Conservation (phyloP, 2,329 filamentous ascomycete genomes). For the Paramyrothecium sp. region DNA sequence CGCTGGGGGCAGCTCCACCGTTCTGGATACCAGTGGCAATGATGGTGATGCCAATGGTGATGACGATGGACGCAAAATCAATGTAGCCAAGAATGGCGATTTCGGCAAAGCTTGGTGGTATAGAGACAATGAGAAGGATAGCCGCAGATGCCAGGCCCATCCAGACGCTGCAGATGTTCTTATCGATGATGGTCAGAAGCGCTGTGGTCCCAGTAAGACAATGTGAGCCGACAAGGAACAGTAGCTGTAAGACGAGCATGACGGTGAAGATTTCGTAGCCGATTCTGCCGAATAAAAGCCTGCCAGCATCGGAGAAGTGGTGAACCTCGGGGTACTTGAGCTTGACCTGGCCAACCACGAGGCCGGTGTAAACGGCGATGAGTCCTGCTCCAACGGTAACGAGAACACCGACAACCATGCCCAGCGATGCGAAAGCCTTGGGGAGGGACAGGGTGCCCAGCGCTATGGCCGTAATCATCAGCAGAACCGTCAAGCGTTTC, state of each 20-base stretch:
- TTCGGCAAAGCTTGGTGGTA: slow-evolving; percentile 41
- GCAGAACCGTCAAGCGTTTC: slow-evolving; percentile 21
- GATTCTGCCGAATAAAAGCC: slow-evolving; percentile 54
- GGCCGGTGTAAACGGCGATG: slow-evolving; percentile 38
- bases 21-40: slow-evolving; percentile 52
- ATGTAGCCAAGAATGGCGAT: slow-evolving; percentile 32
- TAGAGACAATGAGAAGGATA: slow-evolving; percentile 34
- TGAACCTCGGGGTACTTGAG: slow-evolving; percentile 50
- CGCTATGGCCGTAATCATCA: slow-evolving; percentile 20
- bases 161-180: slow-evolving; percentile 39
- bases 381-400: slow-evolving; percentile 31
- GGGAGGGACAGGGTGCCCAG: slow-evolving; percentile 21
- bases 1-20: slow-evolving; percentile 4
- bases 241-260: slow-evolving; percentile 57
- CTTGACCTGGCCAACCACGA: slow-evolving; percentile 40
- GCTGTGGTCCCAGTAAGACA: slow-evolving; percentile 65
- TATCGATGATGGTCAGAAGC: slow-evolving; percentile 58
- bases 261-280: slow-evolving; percentile 57
- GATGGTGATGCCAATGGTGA: slow-evolving; percentile 62
- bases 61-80: slow-evolving; percentile 29
- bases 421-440: slow-evolving; percentile 18
- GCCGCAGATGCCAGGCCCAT: slow-evolving; percentile 37
- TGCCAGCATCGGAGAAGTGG: slow-evolving; percentile 63
- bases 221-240: slow-evolving; percentile 68
- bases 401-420: slow-evolving; percentile 34